phyloP scores from a whole-genome alignment of 495 filamentous ascomycete species.

The Annulohypoxylon nitens region DNA sequence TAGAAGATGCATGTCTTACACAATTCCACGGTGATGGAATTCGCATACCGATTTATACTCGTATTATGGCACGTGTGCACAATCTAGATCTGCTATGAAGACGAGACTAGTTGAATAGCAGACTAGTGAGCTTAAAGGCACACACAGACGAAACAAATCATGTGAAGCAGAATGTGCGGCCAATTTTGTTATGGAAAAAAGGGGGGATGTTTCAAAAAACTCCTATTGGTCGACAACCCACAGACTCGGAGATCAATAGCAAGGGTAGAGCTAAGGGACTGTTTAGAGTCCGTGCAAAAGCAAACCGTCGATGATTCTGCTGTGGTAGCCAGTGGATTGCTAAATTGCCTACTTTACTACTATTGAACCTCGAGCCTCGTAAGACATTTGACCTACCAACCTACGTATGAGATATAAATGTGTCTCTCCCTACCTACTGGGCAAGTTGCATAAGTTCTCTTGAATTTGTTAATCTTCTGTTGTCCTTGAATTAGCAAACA shows the following conservation, averaged over 20 bases:
- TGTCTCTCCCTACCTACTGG: neutral
- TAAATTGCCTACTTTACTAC: neutral
- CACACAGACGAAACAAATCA: slow-evolving; percentile 40
- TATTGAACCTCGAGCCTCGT: slow-evolving; percentile 22
- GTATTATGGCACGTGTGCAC: slow-evolving; percentile 9
- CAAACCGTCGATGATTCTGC: slow-evolving; percentile 13
- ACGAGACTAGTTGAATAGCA: neutral
- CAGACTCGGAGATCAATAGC: slow-evolving; percentile 44
- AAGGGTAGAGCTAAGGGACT: slow-evolving; percentile 25
- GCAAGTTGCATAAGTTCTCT: slow-evolving; percentile 8
- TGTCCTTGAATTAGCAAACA: neutral
- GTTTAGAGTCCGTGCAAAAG: slow-evolving; percentile 28
- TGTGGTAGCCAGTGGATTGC: neutral
- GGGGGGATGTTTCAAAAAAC: slow-evolving; percentile 25
- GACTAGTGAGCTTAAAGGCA: slow-evolving; percentile 20
- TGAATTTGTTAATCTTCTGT: neutral
- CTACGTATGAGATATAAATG: neutral
- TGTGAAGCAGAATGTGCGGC: slow-evolving; percentile 44
- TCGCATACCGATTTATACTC: slow-evolving; percentile 20
- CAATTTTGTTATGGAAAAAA: slow-evolving; percentile 36
- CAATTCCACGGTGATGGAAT: slow-evolving; percentile 15
- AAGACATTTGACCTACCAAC: slow-evolving; percentile 18
- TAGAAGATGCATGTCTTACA: slow-evolving; percentile 1
- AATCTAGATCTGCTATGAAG: slow-evolving; percentile 22
- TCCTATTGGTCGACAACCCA: slow-evolving; percentile 42